Percentiles rank a stretch among this genome's conserved stretches.
Conservation (phyloP, 345 rosid genomes). For the Corchorus olitorius region DNA sequence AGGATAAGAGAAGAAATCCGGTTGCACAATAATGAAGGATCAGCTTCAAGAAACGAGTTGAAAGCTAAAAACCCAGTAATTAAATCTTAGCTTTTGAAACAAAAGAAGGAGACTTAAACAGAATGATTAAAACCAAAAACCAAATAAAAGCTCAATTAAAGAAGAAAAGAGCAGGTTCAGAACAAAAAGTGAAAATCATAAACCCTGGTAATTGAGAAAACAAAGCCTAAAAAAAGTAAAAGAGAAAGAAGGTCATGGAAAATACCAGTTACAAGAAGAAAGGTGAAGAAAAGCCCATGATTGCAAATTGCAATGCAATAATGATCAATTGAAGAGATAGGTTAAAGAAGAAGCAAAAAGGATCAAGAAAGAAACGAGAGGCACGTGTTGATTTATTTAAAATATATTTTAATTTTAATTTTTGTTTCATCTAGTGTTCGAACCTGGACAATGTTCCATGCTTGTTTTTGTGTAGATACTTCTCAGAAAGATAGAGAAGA, state of each 20-base stretch:
- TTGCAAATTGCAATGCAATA: neutral
- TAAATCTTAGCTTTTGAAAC: conserved; percentile 1
- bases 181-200: neutral
- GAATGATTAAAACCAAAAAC: neutral
- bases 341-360: neutral
- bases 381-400: neutral
- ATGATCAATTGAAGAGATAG: conserved; percentile 15
- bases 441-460: conserved; percentile 11
- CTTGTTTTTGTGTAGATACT: neutral
- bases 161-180: neutral
- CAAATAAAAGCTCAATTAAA: neutral
- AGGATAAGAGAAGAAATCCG: neutral
- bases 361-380: neutral
- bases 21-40: conserved; percentile 5
- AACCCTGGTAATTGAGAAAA: neutral
- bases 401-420: neutral
- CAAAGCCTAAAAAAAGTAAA: neutral
- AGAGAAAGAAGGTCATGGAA: neutral
- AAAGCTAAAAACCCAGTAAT: conserved; percentile 3
- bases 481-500: neutral
- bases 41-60: conserved; percentile 5
- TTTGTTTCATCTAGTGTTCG: neutral
- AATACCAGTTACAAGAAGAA: neutral
- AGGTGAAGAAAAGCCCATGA: conserved; percentile 1
- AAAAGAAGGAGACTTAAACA: neutral